Evolutionary conservation across 2,329 filamentous ascomycete genomes (phyloP).

Genomic region (Microdochium bolleyi): DNA sequence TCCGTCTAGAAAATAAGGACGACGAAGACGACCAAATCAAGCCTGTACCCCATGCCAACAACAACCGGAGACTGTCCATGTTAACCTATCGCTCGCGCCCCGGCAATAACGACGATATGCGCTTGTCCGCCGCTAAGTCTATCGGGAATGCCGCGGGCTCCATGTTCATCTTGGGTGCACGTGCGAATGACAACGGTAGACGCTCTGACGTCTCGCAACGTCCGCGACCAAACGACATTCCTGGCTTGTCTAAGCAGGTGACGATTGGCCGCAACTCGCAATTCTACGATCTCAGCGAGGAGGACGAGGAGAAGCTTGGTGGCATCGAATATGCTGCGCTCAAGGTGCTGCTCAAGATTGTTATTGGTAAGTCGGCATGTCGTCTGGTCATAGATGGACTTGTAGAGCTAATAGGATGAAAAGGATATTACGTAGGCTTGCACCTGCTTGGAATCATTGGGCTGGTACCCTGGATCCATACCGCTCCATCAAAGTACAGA

Average conservation of each 20-base stretch:
- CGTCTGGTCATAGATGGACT: background rate
- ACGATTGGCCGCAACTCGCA: constrained; percentile 37
- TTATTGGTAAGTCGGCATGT: constrained; percentile 19
- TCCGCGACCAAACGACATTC: constrained; percentile 17
- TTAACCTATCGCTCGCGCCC: background rate
- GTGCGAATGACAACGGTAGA: constrained; percentile 8
- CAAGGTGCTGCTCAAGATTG: constrained; percentile 39
- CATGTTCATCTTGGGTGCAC: constrained; percentile 27
- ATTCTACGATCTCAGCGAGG: constrained; percentile 31
- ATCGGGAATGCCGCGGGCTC: constrained; percentile 29
- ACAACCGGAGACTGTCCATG: background rate
- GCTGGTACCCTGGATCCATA: constrained; percentile 37
- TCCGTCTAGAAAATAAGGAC: background rate
- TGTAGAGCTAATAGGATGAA: background rate
- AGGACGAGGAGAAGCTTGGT: constrained; percentile 35
- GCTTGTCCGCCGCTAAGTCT: constrained; percentile 21
- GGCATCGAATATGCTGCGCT: constrained; percentile 44
- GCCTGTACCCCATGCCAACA: background rate
- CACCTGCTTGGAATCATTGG: constrained; percentile 38
- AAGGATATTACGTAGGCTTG: constrained; percentile 36
- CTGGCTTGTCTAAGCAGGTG: constrained; percentile 30
- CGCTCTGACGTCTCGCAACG: constrained; percentile 1
- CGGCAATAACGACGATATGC: background rate
- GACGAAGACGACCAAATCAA: background rate
- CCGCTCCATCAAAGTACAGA: constrained; percentile 28